phyloP scores from a whole-genome alignment of 179 eudicot genomes.

The Sideroxylon spinosum region DNA sequence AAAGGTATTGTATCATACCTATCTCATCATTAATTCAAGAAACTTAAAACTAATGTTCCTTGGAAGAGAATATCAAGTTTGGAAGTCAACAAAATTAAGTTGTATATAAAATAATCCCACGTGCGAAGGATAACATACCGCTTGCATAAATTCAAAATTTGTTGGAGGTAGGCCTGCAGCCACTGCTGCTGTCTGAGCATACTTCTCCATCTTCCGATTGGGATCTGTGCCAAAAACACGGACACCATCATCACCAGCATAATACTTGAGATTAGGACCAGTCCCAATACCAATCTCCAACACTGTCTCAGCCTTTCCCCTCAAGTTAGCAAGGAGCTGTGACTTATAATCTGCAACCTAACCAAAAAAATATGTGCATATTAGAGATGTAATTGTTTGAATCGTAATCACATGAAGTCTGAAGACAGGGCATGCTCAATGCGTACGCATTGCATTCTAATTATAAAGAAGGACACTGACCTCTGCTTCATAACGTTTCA shows the following conservation, averaged over 20 bases:
- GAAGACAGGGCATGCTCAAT: constrained; percentile 6
- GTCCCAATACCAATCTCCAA: constrained; percentile 86
- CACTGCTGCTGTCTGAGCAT: constrained; percentile 63
- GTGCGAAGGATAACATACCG: constrained; percentile 37
- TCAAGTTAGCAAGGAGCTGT: constrained; percentile 55
- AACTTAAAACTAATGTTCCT: no score
- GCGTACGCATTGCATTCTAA: not conserved
- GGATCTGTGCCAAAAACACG: constrained; percentile 71
- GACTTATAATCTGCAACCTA: constrained; percentile 76
- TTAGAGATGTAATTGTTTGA: not conserved
- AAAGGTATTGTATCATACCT: no score
- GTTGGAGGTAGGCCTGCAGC: constrained; percentile 50
- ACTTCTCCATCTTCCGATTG: constrained; percentile 80
- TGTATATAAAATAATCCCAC: not conserved
- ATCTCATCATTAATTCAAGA: no score
- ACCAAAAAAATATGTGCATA: constrained; percentile 6
- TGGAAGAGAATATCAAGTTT: not conserved
- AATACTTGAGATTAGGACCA: constrained; percentile 86
- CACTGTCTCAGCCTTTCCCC: constrained; percentile 50
- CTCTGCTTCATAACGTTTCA: constrained; percentile 68
- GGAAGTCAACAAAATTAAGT: not conserved
- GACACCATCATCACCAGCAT: constrained; percentile 38
- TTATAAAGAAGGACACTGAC: constrained; percentile 21
- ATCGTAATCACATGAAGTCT: not conserved
- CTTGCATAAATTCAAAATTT: constrained; percentile 61